A percentile compares a stretch with the other conserved stretches of the same genome.
These are phyloP conservation scores for Solanum medicagineum DNA, from an alignment of 257 asterid genomes.

Conservation along the genomic window DNA sequence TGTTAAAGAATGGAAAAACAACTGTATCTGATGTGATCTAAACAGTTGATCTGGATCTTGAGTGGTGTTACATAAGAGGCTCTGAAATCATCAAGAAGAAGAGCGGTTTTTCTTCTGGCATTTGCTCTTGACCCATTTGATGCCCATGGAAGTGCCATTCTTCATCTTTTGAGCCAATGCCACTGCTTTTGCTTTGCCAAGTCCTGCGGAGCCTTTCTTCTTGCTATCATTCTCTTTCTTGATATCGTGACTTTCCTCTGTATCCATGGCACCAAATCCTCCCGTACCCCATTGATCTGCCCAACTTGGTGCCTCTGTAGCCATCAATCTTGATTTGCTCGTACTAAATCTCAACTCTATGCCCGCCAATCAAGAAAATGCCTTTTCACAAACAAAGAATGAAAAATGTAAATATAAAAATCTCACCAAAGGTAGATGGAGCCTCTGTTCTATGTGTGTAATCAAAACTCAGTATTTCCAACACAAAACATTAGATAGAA, in stretches of 20 bases:
- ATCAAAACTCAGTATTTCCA: background rate
- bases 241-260: constrained; percentile 16
- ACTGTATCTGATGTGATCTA: background rate
- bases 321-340: constrained; percentile 19
- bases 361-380: background rate
- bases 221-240: constrained; percentile 37
- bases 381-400: background rate
- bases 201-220: constrained; percentile 21
- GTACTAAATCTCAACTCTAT: background rate
- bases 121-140: constrained; percentile 68
- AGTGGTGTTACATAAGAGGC: background rate
- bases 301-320: constrained; percentile 72
- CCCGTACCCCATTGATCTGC: constrained; percentile 98
- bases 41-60: background rate
- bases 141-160: constrained; percentile 40
- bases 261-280: constrained; percentile 63
- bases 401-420: background rate
- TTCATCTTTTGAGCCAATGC: constrained; percentile 54
- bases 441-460: background rate
- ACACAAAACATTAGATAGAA: background rate
- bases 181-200: constrained; percentile 55
- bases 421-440: background rate
- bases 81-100: constrained; percentile 1
- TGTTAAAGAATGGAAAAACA: background rate
- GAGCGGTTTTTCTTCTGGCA: constrained; percentile 44